Evolutionary conservation across 345 rosid species (phyloP), one percentile per base, ranked within the genome.

Genomic region (Linum lewisii): DNA sequence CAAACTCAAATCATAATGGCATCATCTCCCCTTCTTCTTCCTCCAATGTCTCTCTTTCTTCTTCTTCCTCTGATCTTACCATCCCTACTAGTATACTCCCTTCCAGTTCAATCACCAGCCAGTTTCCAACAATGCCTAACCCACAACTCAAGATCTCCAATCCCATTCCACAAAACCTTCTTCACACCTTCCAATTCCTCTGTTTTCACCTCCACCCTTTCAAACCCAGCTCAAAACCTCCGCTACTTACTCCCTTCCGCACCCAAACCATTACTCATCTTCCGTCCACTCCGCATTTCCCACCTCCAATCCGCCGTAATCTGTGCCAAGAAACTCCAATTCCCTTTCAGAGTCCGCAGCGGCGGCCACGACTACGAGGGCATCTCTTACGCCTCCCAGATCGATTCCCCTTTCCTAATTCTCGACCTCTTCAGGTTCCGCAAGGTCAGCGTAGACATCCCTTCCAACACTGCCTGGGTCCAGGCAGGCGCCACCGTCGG

Each of bases 401-500:
- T 19, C 37, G 82, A 76, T 24, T 59, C 76, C 4, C 86, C 90
- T 5, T 88, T 83, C 58, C 42, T 82, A 32, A 2, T 88, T 3
- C 37, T 82, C 34, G 93, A 88, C 63, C 70, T 88, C 10, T 50
- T 72, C 0, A 77, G 64, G 63, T 69, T 88, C 4, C 81, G 96
- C 11, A 63, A 74, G 1, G 51, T 83, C 22, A 58, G 58, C 23
- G 70, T 85, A 14, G 68, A 80, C 53, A 63, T 79, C 0, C 47
- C 64, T 14, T 77, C 69, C 7, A 74, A 70, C 56, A 78, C 26
- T 29, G 84, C 88, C 24, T 88, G 93, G 96, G 73, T 76, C 57
- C 82, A 85, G 66, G 72, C 88, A 2, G 96, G 96, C 1, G 90
- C 96, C 1, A 85, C 96, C 0, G 61, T 79, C 24, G 90, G 94